Evolutionary conservation across 2,329 filamentous ascomycete genomes (phyloP).

Genomic region (Diaporthe nobilis): DNA sequence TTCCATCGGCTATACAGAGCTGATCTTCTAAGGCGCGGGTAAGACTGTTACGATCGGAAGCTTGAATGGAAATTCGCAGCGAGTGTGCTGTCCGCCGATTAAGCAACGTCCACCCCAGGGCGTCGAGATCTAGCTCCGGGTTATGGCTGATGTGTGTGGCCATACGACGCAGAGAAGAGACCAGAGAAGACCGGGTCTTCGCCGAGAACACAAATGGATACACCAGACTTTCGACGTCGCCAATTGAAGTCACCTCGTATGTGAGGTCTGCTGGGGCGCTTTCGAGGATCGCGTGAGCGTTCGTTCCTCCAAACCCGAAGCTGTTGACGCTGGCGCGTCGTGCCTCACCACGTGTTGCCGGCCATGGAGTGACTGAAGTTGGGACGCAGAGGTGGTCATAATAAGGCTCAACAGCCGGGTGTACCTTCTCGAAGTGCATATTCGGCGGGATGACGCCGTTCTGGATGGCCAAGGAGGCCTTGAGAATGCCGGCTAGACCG

Average conservation of each 20-base stretch:
- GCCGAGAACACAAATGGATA: too few species aligned
- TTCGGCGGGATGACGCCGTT: constrained; percentile 51
- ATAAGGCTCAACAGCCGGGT: constrained; percentile 44
- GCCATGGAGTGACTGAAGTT: constrained; percentile 46
- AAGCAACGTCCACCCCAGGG: too few species aligned
- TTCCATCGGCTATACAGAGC: too few species aligned
- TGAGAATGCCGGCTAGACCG: constrained; percentile 55
- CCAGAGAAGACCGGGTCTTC: too few species aligned
- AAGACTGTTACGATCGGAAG: too few species aligned
- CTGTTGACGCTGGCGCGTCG: constrained; percentile 51
- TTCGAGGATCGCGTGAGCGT: constrained; percentile 46
- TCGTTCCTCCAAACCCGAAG: constrained; percentile 42
- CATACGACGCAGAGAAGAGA: too few species aligned
- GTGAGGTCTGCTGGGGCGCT: background rate
- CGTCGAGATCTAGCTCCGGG: too few species aligned
- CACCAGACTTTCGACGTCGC: too few species aligned
- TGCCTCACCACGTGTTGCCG: constrained; percentile 44
- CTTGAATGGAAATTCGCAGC: too few species aligned
- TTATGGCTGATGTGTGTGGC: too few species aligned
- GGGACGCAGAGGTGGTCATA: constrained; percentile 51
- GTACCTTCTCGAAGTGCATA: constrained; percentile 49
- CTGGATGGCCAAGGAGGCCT: constrained; percentile 50
- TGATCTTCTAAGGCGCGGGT: too few species aligned
- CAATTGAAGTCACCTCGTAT: background rate
- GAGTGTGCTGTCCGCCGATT: too few species aligned